Evolutionary conservation across 2,329 filamentous ascomycete genomes (phyloP), one percentile per base, ranked within the genome.

Genomic region (Eutypa lata): DNA sequence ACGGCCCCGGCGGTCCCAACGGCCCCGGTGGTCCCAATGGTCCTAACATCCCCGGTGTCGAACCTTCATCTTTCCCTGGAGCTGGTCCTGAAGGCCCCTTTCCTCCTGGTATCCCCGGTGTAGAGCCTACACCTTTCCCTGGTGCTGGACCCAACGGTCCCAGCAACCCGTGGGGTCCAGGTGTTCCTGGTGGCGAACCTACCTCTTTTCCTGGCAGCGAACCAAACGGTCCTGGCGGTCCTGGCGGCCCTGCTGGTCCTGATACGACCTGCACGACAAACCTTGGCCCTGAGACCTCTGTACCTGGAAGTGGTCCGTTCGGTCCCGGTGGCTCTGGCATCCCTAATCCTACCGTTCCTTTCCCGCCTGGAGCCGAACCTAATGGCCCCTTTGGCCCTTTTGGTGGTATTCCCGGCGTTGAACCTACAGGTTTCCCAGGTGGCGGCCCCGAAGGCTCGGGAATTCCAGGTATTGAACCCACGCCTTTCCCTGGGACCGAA

Each of bases 191-290:
- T n/a, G n/a, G n/a, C n/a, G n/a, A n/a, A n/a, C n/a, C n/a, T n/a
- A n/a, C n/a, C n/a, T n/a, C n/a, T n/a, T n/a, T n/a, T n/a, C n/a
- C n/a, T n/a, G n/a, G n/a, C n/a, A n/a, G n/a, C n/a, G n/a, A n/a
- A n/a, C 53, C 55, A 38, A 56, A 55, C 24, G 33, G 22, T 22
- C 46, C 37, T 43, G 51, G 51, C 10, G 35, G 47, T 22, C 49
- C 52, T 14, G 44, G 43, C 24, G 37, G 24, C 26, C 48, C 48
- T 18, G n/a, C 28, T 38, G 44, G 26, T 31, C 14, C 51, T 14
- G 40, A 31, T 40, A 48, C 38, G 38, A 42, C 38, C 11, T 42
- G 38, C 38, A 42, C 38, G 19, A 42, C 38, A 19, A 13, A 19
- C 18, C 6, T 21, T 21, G 38, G 19, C 8, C 13, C 18, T 19